A percentile compares a stretch with the other conserved stretches of the same genome.
phyloP scores from a whole-genome alignment of 139 green algal species.

The Chlamydomonas schloesseri region DNA sequence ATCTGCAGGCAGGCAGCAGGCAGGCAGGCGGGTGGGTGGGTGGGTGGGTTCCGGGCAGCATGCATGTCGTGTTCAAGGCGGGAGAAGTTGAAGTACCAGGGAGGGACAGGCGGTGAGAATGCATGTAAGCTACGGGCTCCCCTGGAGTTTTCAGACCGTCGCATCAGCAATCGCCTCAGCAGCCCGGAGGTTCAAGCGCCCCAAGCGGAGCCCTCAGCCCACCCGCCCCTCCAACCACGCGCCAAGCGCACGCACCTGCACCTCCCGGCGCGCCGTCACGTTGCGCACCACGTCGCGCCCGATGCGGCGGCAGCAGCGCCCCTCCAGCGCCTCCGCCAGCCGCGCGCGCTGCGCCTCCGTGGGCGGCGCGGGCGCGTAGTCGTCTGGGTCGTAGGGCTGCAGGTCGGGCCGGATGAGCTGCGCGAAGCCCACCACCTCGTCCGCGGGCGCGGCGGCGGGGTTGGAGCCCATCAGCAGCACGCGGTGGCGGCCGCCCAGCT shows the following conservation, averaged over 20 bases:
- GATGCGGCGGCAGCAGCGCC: conserved; percentile 11
- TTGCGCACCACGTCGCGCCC: background rate
- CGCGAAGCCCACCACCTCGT: conserved; percentile 11
- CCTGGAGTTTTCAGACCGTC: no score
- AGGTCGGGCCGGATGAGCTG: conserved; percentile 40
- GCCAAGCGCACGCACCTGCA: conserved; percentile 48
- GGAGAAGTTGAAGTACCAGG: no score
- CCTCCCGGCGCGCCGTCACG: conserved; percentile 43
- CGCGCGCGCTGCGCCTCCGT: conserved; percentile 9
- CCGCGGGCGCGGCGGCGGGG: conserved; percentile 6
- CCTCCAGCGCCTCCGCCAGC: conserved; percentile 45
- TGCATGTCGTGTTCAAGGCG: no score
- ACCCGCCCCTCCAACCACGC: no score
- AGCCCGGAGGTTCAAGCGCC: no score
- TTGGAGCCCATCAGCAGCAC: conserved; percentile 60
- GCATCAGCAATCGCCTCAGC: no score
- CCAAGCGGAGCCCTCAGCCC: no score
- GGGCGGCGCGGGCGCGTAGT: background rate
- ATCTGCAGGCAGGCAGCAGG: background rate
- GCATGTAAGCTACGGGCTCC: no score
- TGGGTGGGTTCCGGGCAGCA: no score
- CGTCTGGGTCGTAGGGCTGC: conserved; percentile 11
- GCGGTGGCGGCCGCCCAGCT: conserved; percentile 53
- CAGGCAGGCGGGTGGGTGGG: no score
- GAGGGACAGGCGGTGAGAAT: no score